phyloP scores from a whole-genome alignment of 2,329 filamentous ascomycete species.

The Alternaria tenuissima region DNA sequence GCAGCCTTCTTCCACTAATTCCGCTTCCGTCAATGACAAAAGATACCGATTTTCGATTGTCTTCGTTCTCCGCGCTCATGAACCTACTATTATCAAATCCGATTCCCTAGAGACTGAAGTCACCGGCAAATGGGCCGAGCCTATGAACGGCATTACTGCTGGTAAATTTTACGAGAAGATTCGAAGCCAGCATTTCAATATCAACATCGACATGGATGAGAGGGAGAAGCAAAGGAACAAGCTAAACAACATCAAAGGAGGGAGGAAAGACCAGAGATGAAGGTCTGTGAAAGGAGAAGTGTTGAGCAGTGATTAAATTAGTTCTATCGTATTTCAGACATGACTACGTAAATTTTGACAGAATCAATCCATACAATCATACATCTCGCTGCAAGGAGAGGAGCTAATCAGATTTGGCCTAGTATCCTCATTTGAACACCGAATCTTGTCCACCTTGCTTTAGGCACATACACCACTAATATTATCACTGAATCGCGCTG shows the following conservation, averaged over 20 bases:
- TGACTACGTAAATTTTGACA: neutral
- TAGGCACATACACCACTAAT: neutral
- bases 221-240: conserved; percentile 41
- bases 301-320: neutral
- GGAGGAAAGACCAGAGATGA: conserved; percentile 34
- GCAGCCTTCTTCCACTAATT: neutral
- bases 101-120: conserved; percentile 37
- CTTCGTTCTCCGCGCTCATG: conserved; percentile 48
- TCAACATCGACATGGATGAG: conserved; percentile 46
- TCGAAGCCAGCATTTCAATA: conserved; percentile 45
- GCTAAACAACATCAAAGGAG: neutral
- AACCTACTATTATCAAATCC: conserved; percentile 36
- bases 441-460: neutral
- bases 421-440: neutral
- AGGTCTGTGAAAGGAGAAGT: too few species aligned
- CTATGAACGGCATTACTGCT: conserved; percentile 38
- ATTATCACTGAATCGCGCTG: neutral
- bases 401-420: neutral
- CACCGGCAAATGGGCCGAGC: conserved; percentile 39
- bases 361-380: neutral
- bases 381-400: neutral
- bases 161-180: conserved; percentile 45
- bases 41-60: conserved; percentile 48
- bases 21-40: neutral
- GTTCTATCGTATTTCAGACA: neutral